Evolutionary conservation across 2,329 filamentous ascomycete species (phyloP), one percentile per base, ranked within the genome.

Genomic region (Blastomyces parvus): DNA sequence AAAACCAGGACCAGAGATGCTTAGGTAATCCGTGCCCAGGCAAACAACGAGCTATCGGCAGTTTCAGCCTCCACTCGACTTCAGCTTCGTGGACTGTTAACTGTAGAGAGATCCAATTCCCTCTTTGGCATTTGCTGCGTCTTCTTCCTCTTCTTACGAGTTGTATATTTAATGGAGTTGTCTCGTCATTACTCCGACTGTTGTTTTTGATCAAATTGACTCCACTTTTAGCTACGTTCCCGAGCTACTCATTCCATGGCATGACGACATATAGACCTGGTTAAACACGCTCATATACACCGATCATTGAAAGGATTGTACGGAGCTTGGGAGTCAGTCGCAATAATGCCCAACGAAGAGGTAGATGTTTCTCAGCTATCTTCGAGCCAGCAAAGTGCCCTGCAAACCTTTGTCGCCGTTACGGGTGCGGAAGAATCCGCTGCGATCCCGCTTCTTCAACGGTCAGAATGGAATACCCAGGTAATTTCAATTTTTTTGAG

Each of bases 381-480:
- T 60, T 79, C 87, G 66, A 84, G 84, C 68, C 91, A 97, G 79
- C 91, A 91, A 75, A 84, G 88, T 60, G 88, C 90, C 57, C 84
- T 99, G 33, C 87, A 96, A 70, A 93, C 96, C 72, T 96, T 91
- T 76, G 90, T 87, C 19, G 84, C 89, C 60, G 88, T 99, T 60
- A 97, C 94, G 33, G 86, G 92, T 69, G 91, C 97, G 76, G 87
- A 91, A 27, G 75, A 86, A 55, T 82, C 85, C 53, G 86, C 90
- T 64, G 91, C 94, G 1, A 81, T 96, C 59, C 86, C 90, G 1
- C 76, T 99, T 4, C 81, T 99, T 1, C 84, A 88, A 68, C 83
- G 91, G 66, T 96, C 91, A 63, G 88, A 97, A 81, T 99, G 94
- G 94, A 99, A 97, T 73, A 89, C 96, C 0, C 89, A 93, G 81